Base-by-base conservation (phyloP, 2,329 filamentous ascomycete species). In the Dissoconium aciculare region DNA sequence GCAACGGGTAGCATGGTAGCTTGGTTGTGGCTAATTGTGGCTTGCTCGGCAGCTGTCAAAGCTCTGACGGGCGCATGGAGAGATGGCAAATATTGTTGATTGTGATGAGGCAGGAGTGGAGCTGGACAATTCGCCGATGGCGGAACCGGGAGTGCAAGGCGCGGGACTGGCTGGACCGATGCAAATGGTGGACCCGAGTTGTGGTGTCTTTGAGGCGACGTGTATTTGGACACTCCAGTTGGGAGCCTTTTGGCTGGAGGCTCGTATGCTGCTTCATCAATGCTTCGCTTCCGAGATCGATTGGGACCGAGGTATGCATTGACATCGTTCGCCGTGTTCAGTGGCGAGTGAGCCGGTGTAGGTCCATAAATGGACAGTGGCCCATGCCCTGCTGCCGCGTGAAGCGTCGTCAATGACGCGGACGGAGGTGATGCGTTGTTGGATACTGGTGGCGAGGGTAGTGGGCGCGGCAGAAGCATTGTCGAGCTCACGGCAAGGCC, bases 1-100 rank as follows among this genome's bases (percentile, higher is more conserved):
- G 43, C 28, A 11, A 45, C 38, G 5, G 43, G 28, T 6, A 45
- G 17, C 16, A 39, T 33, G 6, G 62, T 55, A 17, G 59, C 52
- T 31, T 60, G 58, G n/a, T 58, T 53, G 61, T 65, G 72, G 29
- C 60, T 62, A 16, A 58, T 57, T 1, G 72, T 60, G 8, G 66
- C 66, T 17, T 73, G 66, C 51, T 80, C 93, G 2, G 84, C 76
- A 11, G 78, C 72, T 5, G 78, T 68, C 75, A 92, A 85, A 5
- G 82, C 39, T 30, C 49, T 39, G 10, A 43, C 71, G 28, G 79
- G 71, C 9, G 67, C 59, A 10, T 67, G 67, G 11, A 80, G 54
- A 2, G 75, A 68, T 10, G 76, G 74, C 6, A 80, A 59, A 13
- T 77, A 74, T 17, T 49, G 47, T 24, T 29, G 29, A 17, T 46